These are phyloP conservation scores for Cercophora scortea DNA, from an alignment of 495 filamentous ascomycete species.

Conservation along the genomic window DNA sequence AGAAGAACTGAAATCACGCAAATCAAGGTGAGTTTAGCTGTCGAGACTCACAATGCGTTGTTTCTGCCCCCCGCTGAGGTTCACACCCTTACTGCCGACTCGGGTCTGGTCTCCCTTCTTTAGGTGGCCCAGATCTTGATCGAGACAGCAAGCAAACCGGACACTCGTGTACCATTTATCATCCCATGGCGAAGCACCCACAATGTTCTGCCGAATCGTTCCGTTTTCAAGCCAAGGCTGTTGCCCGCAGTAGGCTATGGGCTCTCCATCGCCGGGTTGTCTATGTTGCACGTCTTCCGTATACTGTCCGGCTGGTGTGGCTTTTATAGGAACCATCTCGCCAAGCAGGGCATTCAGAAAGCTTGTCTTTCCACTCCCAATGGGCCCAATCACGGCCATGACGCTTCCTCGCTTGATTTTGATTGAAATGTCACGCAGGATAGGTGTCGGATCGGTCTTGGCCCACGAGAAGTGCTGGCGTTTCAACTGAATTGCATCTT, in stretches of 20 bases:
- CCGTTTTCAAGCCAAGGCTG: constrained; percentile 28
- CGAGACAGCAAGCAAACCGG: constrained; percentile 49
- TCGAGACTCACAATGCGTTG: constrained; percentile 37
- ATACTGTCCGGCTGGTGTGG: too few species aligned
- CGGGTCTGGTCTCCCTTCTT: constrained; percentile 46
- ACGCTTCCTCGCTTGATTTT: neutral
- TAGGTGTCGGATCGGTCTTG: neutral
- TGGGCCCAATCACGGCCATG: constrained; percentile 21
- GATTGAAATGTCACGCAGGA: neutral
- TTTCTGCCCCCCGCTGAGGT: constrained; percentile 56
- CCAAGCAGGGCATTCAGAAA: constrained; percentile 25
- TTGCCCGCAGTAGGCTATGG: constrained; percentile 23
- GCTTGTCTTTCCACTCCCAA: constrained; percentile 28
- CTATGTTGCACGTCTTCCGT: too few species aligned
- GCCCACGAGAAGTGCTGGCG: neutral
- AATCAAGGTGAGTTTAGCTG: too few species aligned
- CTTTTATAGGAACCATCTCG: constrained; percentile 11
- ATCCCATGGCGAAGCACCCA: constrained; percentile 42
- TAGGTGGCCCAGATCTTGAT: constrained; percentile 41
- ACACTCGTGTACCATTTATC: constrained; percentile 51
- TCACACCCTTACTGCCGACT: constrained; percentile 54
- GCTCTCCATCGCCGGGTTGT: constrained; percentile 9
- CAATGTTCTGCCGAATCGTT: constrained; percentile 23
- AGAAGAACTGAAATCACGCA: too few species aligned
- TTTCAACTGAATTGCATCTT: neutral